These are phyloP conservation scores for Erysimum pusillum DNA, from an alignment of 441 rosid genomes.

Conservation along the genomic window DNA sequence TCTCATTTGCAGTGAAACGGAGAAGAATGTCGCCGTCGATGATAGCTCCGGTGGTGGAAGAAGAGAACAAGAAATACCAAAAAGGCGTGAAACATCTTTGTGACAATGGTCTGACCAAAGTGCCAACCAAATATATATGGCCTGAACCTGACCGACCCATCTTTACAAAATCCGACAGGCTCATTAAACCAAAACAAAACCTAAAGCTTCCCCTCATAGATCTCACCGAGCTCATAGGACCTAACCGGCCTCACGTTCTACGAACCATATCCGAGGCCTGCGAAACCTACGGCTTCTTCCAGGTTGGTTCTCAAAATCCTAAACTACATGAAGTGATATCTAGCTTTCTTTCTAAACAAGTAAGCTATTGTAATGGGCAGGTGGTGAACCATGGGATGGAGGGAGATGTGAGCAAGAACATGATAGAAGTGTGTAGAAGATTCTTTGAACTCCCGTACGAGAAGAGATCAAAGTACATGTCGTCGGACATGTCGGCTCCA, in stretches of 20 bases:
- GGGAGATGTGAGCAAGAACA: conserved; percentile 50
- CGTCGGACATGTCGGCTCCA: conserved; percentile 65
- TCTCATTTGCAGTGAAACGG: conserved; percentile 27
- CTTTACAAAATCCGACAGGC: conserved; percentile 27
- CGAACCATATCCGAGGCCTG: conserved; percentile 67
- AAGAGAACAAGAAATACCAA: conserved; percentile 55
- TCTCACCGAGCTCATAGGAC: conserved; percentile 65
- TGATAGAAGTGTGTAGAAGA: conserved; percentile 66
- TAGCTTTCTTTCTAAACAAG: conserved; percentile 17
- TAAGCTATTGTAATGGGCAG: conserved; percentile 48
- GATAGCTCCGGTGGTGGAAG: conserved; percentile 39
- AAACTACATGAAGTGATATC: not conserved
- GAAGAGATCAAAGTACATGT: conserved; percentile 83
- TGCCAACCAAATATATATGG: conserved; percentile 71
- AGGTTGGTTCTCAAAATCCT: conserved; percentile 52
- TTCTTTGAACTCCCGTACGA: conserved; percentile 75
- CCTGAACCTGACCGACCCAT: conserved; percentile 66
- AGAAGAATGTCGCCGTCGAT: conserved; percentile 60
- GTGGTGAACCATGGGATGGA: conserved; percentile 77
- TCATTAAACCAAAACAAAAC: conserved; percentile 45
- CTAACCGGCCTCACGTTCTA: conserved; percentile 59
- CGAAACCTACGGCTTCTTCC: conserved; percentile 76
- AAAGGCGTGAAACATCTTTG: conserved; percentile 76
- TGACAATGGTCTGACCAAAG: conserved; percentile 60
- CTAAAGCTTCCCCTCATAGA: conserved; percentile 76